Evolutionary conservation across 2,329 filamentous ascomycete genomes (phyloP).

Genomic region (Fusarium miscanthi): DNA sequence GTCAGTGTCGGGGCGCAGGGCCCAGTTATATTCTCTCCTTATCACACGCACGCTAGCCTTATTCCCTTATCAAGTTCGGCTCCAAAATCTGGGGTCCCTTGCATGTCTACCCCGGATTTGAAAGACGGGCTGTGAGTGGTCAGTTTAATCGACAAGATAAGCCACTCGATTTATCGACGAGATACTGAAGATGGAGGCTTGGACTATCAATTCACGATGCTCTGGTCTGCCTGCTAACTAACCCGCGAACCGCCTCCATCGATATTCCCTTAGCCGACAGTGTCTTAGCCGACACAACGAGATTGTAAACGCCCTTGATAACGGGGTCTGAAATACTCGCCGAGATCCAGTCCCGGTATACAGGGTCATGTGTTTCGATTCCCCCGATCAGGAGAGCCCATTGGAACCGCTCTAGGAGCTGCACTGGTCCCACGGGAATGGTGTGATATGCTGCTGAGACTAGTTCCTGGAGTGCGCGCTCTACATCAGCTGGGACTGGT

Average conservation of each 20-base stretch:
- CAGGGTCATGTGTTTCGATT: slow-evolving; percentile 32
- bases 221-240: not conserved
- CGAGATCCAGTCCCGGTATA: slow-evolving; percentile 36
- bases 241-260: not conserved
- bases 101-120: slow-evolving; percentile 11
- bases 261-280: slow-evolving; percentile 4
- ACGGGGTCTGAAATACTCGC: slow-evolving; percentile 35
- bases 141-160: slow-evolving; percentile 19
- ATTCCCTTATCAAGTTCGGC: not conserved
- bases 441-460: slow-evolving; percentile 7
- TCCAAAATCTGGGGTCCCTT: slow-evolving; percentile 9
- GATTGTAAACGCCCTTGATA: slow-evolving; percentile 25
- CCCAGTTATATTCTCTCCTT: slow-evolving; percentile 16
- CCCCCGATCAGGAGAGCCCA: slow-evolving; percentile 30
- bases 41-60: not conserved
- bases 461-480: not conserved
- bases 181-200: not conserved
- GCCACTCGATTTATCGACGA: not conserved
- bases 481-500: not conserved
- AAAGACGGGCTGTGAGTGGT: fast-evolving
- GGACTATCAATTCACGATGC: not conserved
- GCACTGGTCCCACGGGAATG: slow-evolving; percentile 1
- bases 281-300: slow-evolving; percentile 15
- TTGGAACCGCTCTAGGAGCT: slow-evolving; percentile 6
- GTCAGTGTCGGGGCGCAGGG: not conserved